A percentile compares a stretch with the other conserved stretches of the same genome.
Conservation (phyloP, 768 basidiomycete species). For the Boletus bicolor region DNA sequence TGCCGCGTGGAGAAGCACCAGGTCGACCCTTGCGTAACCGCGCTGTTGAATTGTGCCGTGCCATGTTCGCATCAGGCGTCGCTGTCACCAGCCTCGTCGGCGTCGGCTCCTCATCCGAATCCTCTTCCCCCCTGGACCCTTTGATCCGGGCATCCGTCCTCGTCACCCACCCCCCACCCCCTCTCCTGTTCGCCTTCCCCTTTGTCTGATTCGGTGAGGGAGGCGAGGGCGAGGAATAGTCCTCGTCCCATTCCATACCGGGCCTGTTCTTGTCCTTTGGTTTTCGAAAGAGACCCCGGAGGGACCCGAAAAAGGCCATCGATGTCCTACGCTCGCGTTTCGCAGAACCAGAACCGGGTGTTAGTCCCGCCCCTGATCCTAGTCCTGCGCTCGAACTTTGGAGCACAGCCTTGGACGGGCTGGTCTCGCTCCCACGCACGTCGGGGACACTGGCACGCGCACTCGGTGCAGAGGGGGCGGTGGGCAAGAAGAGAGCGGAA, state of each 20-base stretch:
- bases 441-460: neutral
- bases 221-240: neutral
- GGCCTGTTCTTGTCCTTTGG: slow-evolving; percentile 10
- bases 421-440: neutral
- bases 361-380: neutral
- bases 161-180: slow-evolving; percentile 24
- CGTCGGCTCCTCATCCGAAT: slow-evolving; percentile 19
- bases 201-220: neutral
- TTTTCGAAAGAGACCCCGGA: slow-evolving; percentile 28
- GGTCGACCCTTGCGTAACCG: slow-evolving; percentile 21
- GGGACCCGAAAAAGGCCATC: slow-evolving; percentile 23
- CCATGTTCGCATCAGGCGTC: neutral
- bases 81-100: neutral
- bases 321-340: slow-evolving; percentile 24
- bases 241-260: slow-evolving; percentile 13
- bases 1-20: neutral
- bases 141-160: slow-evolving; percentile 25
- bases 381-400: neutral
- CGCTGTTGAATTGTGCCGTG: neutral
- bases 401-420: neutral
- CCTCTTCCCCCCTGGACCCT: neutral
- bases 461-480: neutral
- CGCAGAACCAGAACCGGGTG: neutral
- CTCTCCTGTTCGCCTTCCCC: neutral
- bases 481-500: neutral